Evolutionary conservation across 164 flowering plant species (phyloP).

Genomic region (Tetrastigma voinierianum): DNA sequence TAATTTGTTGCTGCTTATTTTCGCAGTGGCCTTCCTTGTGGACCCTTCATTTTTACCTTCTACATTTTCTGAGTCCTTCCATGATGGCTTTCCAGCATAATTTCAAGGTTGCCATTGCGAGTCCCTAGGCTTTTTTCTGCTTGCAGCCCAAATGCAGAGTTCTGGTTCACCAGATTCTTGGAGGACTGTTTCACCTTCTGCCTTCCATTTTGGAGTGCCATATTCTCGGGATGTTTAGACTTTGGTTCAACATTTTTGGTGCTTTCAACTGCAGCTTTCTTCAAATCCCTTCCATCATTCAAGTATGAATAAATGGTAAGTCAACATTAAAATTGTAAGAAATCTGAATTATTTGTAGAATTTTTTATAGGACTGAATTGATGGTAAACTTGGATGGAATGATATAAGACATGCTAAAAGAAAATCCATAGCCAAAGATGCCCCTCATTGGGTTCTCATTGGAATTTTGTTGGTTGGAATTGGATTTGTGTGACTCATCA

Average conservation of each 20-base stretch:
- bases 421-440: too few relatives aligned
- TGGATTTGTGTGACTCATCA: too few relatives aligned
- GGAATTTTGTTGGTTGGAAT: too few relatives aligned
- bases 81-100: slow-evolving; percentile 15
- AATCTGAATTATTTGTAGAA: too few relatives aligned
- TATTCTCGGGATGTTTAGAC: slow-evolving; percentile 18
- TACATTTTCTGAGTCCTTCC: slow-evolving; percentile 15
- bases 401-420: too few relatives aligned
- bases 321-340: too few relatives aligned
- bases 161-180: slow-evolving; percentile 13
- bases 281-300: slow-evolving; percentile 9
- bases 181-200: slow-evolving; percentile 20
- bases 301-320: too few relatives aligned
- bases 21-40: slow-evolving; percentile 16
- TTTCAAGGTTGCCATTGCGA: slow-evolving; percentile 10
- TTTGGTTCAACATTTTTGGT: slow-evolving; percentile 24
- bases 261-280: slow-evolving; percentile 18
- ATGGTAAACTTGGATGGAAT: too few relatives aligned
- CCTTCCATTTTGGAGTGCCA: slow-evolving; percentile 6
- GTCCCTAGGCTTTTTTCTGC: slow-evolving; percentile 16
- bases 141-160: slow-evolving; percentile 5
- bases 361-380: too few relatives aligned
- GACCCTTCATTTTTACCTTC: slow-evolving; percentile 16
- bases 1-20: slow-evolving; percentile 21
- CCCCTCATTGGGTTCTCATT: too few relatives aligned